Conservation (phyloP, 78 protist species). For the Cavenderia fasciculata region DNA sequence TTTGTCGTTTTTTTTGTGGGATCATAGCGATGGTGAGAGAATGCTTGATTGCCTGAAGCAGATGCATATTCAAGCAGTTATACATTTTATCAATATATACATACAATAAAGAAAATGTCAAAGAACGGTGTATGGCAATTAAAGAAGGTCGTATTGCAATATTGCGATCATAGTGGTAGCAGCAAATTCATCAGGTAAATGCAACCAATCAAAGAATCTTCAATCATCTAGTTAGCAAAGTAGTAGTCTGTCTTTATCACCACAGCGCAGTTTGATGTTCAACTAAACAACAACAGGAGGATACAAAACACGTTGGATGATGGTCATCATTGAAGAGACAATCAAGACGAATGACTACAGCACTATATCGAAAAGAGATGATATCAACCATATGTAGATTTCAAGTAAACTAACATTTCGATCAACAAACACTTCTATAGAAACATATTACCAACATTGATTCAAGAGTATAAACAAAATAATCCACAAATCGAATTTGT, state of each 20-base stretch:
- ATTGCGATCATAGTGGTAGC: constrained; percentile 58
- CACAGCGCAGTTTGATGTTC: neutral
- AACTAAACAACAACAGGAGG: too few relatives aligned
- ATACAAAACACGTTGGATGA: too few relatives aligned
- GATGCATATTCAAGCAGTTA: neutral
- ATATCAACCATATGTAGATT: too few relatives aligned
- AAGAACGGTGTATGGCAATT: constrained; percentile 74
- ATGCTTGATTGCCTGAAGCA: too few relatives aligned
- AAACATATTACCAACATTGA: constrained; percentile 20
- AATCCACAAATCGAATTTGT: constrained; percentile 61
- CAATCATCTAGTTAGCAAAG: neutral
- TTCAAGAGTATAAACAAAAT: constrained; percentile 1
- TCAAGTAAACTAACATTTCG: too few relatives aligned
- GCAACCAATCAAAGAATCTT: too few relatives aligned
- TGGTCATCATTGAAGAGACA: too few relatives aligned
- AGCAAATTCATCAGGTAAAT: constrained; percentile 55
- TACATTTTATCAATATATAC: neutral
- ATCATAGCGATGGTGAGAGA: too few relatives aligned
- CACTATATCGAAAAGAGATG: too few relatives aligned
- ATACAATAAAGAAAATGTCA: constrained; percentile 33
- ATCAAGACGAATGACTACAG: too few relatives aligned
- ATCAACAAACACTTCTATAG: too few relatives aligned
- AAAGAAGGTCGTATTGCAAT: constrained; percentile 18
- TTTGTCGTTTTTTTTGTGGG: too few relatives aligned
- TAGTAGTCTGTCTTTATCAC: neutral